A percentile compares a stretch with the other conserved stretches of the same genome.
These are phyloP conservation scores for Tetradesmus obliquus DNA, from an alignment of 139 green algal species.

Conservation along the genomic window DNA sequence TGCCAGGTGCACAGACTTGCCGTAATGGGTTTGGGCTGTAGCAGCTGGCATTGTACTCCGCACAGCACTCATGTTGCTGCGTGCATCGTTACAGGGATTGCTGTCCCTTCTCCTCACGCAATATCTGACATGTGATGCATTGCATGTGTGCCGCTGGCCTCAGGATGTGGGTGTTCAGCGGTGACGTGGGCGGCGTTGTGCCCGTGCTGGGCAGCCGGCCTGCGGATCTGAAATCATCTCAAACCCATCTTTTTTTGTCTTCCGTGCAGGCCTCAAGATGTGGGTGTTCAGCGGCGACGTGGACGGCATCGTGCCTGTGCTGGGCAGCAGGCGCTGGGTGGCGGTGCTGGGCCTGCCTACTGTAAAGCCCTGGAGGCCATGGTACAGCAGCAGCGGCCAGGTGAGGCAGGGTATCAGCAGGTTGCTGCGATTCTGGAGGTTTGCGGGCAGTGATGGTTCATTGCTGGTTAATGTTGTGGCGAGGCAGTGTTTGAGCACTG, in stretches of 20 bases:
- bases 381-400: constrained; percentile 55
- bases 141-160: background rate
- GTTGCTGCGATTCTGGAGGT: background rate
- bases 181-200: constrained; percentile 81
- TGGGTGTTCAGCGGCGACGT: constrained; percentile 81
- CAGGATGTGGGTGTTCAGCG: constrained; percentile 71
- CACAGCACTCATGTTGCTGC: too few species aligned
- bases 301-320: constrained; percentile 81
- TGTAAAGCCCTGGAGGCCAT: constrained; percentile 48
- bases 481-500: background rate
- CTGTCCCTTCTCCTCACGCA: too few species aligned
- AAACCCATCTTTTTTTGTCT: background rate
- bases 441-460: too few species aligned
- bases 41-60: too few species aligned
- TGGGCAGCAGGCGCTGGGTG: constrained; percentile 73
- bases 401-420: constrained; percentile 22
- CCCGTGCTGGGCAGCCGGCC: constrained; percentile 54
- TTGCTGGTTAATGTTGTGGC: background rate
- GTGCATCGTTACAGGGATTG: too few species aligned
- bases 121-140: background rate
- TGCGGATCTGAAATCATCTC: background rate
- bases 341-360: constrained; percentile 57
- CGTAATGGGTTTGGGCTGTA: too few species aligned
- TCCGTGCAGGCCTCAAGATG: constrained; percentile 54
- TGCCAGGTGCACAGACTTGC: too few species aligned